phyloP scores from a whole-genome alignment of 202 grass and related monocot species.

The Setaria italica region DNA sequence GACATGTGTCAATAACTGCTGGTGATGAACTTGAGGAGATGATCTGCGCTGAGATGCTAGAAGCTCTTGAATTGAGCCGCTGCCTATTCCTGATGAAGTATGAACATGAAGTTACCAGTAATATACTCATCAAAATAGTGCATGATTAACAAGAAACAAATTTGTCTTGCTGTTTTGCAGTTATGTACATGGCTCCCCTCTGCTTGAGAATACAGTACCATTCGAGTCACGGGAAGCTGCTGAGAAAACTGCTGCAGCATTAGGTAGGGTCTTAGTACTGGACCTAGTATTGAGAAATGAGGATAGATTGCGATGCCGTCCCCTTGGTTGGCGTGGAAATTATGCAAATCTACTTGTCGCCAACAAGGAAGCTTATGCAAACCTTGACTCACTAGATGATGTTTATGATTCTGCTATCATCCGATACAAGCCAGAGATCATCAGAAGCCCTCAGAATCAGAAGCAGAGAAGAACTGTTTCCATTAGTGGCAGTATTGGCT shows the following conservation, averaged over 20 bases:
- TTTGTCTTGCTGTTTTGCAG: slow-evolving; percentile 62
- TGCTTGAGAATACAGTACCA: slow-evolving; percentile 69
- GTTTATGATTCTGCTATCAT: slow-evolving; percentile 62
- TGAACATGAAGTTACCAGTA: slow-evolving; percentile 43
- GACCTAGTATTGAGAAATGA: slow-evolving; percentile 93
- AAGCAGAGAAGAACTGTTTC: slow-evolving; percentile 77
- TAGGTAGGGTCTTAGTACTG: slow-evolving; percentile 89
- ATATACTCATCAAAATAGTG: slow-evolving; percentile 17
- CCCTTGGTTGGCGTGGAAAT: slow-evolving; percentile 94
- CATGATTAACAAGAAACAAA: slow-evolving; percentile 35
- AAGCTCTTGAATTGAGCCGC: slow-evolving; percentile 88
- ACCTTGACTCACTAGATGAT: slow-evolving; percentile 68
- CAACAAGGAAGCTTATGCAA: slow-evolving; percentile 63
- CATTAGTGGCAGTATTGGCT: slow-evolving; percentile 70
- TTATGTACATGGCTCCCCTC: slow-evolving; percentile 84
- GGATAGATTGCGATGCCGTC: slow-evolving; percentile 81
- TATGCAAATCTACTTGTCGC: slow-evolving; percentile 85
- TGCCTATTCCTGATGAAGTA: slow-evolving; percentile 98
- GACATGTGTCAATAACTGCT: slow-evolving; percentile 47
- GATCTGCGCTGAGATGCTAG: slow-evolving; percentile 81
- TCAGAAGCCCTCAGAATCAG: slow-evolving; percentile 57
- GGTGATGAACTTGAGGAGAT: slow-evolving; percentile 72
- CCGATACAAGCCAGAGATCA: slow-evolving; percentile 64
- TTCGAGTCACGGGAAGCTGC: slow-evolving; percentile 71
- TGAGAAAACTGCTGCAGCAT: slow-evolving; percentile 73